phyloP scores from a whole-genome alignment of 2,329 filamentous ascomycete species.

The Cladosporium sp. region DNA sequence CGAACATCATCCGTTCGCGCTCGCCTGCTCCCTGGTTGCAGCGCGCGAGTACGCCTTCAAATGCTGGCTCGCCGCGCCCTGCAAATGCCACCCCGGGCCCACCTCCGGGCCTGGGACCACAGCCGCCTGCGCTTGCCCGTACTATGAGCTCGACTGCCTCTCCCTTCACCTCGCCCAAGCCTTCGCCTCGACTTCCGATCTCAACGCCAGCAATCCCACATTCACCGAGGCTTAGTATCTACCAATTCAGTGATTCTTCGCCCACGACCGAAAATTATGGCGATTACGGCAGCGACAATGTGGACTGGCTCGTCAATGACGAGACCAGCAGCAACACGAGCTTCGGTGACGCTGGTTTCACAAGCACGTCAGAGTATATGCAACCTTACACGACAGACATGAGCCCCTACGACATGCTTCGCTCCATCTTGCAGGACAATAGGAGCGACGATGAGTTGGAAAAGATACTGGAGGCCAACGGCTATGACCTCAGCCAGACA shows the following conservation, averaged over 20 bases:
- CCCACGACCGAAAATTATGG: constrained; percentile 81
- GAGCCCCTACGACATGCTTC: constrained; percentile 96
- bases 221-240: constrained; percentile 88
- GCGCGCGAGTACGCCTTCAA: constrained; percentile 69
- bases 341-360: constrained; percentile 65
- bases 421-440: constrained; percentile 84
- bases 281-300: constrained; percentile 86
- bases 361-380: constrained; percentile 73
- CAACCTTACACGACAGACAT: constrained; percentile 70
- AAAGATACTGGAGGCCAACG: constrained; percentile 77
- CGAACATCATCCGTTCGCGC: constrained; percentile 80
- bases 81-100: constrained; percentile 71
- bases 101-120: constrained; percentile 67
- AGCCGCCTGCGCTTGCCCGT: constrained; percentile 69
- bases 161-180: constrained; percentile 87
- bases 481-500: constrained; percentile 88
- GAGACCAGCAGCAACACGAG: constrained; percentile 75
- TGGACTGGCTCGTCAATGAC: constrained; percentile 91
- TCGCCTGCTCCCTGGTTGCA: constrained; percentile 88
- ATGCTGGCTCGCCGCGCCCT: constrained; percentile 74
- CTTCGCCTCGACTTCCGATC: constrained; percentile 83
- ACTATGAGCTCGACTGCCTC: constrained; percentile 73
- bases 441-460: constrained; percentile 93
- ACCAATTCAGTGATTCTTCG: constrained; percentile 83
- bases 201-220: constrained; percentile 87